Evolutionary conservation across 768 basidiomycete species (phyloP).

Genomic region (Asterophora lycoperdoides): DNA sequence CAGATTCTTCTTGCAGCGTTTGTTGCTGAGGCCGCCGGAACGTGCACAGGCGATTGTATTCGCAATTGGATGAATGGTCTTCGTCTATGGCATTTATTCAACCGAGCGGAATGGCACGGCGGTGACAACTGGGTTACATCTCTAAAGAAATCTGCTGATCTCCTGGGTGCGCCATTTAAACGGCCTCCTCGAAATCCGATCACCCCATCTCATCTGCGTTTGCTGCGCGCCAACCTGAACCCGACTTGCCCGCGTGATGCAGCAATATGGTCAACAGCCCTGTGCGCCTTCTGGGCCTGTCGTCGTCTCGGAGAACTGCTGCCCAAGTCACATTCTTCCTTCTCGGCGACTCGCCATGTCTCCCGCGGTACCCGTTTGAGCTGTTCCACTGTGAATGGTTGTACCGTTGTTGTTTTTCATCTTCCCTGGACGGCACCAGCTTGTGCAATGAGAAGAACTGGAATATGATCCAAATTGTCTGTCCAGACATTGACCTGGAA

Average conservation of each 20-base stretch:
- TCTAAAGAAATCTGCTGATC: neutral
- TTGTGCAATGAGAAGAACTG: no score
- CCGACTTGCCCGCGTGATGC: constrained; percentile 24
- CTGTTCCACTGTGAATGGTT: neutral
- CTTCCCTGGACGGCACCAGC: constrained; percentile 24
- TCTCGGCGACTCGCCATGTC: constrained; percentile 10
- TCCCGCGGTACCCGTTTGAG: constrained; percentile 11
- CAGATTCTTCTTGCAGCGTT: constrained; percentile 22
- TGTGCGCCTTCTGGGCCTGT: constrained; percentile 32
- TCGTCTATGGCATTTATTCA: constrained; percentile 4
- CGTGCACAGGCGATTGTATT: constrained; percentile 1
- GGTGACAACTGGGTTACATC: neutral
- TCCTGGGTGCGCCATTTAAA: neutral
- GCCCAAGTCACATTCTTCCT: neutral
- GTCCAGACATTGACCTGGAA: constrained; percentile 3
- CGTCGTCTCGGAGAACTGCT: constrained; percentile 24
- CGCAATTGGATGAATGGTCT: constrained; percentile 16
- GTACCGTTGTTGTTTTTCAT: constrained; percentile 14
- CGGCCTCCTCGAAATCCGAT: constrained; percentile 24
- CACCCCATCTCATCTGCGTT: constrained; percentile 28
- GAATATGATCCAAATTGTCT: neutral
- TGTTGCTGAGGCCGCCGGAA: constrained; percentile 12
- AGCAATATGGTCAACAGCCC: constrained; percentile 33
- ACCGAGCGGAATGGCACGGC: constrained; percentile 4
- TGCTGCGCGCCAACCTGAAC: constrained; percentile 20